phyloP scores from a whole-genome alignment of 2,329 filamentous ascomycete species.

The Aureobasidium leucospermi region DNA sequence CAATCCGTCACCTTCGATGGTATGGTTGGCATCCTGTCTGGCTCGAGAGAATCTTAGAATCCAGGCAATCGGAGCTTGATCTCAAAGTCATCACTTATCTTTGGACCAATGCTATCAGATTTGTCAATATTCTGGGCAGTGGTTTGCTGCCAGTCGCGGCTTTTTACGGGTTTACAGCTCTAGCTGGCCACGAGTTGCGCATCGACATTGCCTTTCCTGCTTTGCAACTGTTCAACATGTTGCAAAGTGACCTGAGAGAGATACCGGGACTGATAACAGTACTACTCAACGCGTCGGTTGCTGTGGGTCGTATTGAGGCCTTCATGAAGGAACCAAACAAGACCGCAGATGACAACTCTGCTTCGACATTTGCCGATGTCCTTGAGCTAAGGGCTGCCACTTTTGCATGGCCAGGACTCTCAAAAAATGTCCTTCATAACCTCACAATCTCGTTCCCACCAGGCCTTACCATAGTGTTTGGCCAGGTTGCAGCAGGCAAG shows the following conservation, averaged over 20 bases:
- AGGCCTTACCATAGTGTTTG: constrained; percentile 54
- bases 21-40: constrained; percentile 76
- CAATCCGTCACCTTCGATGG: constrained; percentile 72
- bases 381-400: constrained; percentile 55
- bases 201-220: constrained; percentile 84
- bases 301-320: constrained; percentile 70
- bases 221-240: constrained; percentile 68
- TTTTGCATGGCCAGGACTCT: constrained; percentile 71
- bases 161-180: constrained; percentile 71
- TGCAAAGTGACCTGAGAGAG: constrained; percentile 66
- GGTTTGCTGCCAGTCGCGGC: constrained; percentile 72
- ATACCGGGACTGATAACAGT: constrained; percentile 69
- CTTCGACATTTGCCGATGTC: constrained; percentile 24
- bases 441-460: constrained; percentile 47
- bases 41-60: constrained; percentile 61
- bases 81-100: constrained; percentile 57
- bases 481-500: constrained; percentile 59
- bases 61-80: constrained; percentile 60
- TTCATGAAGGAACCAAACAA: constrained; percentile 86
- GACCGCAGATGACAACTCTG: constrained; percentile 29
- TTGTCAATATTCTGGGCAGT: constrained; percentile 64
- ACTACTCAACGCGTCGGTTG: constrained; percentile 73
- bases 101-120: constrained; percentile 55
- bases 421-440: constrained; percentile 47
- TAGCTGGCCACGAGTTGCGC: constrained; percentile 60